Conservation (phyloP, 1,139 yeast genomes). For the Candida sp. region DNA sequence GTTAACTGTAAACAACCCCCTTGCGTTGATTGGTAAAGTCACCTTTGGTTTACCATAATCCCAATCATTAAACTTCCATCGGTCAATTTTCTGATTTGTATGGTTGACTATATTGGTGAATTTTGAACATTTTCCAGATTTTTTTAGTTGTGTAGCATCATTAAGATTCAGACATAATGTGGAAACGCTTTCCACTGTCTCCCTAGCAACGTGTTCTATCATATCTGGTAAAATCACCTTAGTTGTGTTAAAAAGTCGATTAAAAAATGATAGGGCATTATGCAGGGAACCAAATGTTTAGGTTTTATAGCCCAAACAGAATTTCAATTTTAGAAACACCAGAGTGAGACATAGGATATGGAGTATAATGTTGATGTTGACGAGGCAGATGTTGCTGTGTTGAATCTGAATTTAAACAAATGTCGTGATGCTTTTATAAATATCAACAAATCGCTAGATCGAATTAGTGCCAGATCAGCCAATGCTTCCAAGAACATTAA, state of each 20-base stretch:
- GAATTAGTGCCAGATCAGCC: slow-evolving; percentile 55
- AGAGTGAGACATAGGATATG: slow-evolving; percentile 8
- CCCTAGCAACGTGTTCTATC: slow-evolving; percentile 6
- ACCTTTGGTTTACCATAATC: slow-evolving; percentile 58
- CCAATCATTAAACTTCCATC: slow-evolving; percentile 91
- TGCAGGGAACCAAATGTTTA: not conserved
- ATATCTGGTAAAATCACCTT: not conserved
- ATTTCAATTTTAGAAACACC: not conserved
- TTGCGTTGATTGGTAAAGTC: slow-evolving; percentile 65
- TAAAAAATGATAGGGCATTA: not conserved
- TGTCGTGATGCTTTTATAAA: slow-evolving; percentile 55
- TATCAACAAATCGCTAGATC: slow-evolving; percentile 53
- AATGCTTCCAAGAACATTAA: slow-evolving; percentile 63
- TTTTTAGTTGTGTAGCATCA: slow-evolving; percentile 15
- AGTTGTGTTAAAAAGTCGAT: not conserved
- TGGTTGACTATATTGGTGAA: slow-evolving; percentile 15
- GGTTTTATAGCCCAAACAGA: not conserved
- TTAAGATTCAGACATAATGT: slow-evolving; percentile 13
- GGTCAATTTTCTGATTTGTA: slow-evolving; percentile 16
- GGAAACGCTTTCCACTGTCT: slow-evolving; percentile 11
- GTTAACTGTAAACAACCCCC: slow-evolving; percentile 74
- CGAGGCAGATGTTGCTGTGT: slow-evolving; percentile 81
- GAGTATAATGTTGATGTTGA: slow-evolving; percentile 51
- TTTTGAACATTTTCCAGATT: slow-evolving; percentile 20
- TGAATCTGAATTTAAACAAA: slow-evolving; percentile 67